Evolutionary conservation across 441 rosid species (phyloP), one percentile per base, ranked within the genome.

Genomic region (Mallotus repandus): DNA sequence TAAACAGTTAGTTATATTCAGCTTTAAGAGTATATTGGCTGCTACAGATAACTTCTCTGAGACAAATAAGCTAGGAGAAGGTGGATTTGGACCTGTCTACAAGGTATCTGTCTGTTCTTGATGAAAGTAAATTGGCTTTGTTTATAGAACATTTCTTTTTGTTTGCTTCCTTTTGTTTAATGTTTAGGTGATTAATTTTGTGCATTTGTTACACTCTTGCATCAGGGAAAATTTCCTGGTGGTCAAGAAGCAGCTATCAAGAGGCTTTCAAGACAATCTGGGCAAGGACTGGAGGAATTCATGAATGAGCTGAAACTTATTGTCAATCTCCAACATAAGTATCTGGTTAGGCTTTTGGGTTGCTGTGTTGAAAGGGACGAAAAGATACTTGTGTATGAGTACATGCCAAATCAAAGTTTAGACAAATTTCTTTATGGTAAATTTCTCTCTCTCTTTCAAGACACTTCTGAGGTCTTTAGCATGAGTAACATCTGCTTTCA

Each of bases 251-350:
- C 53, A 15, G 73, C 73, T 15, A 58, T 70, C 5, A 70, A 70
- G 18, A 70, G 65, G 21, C 73, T 70, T 70, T 70, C 73, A 49
- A 58, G 49, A 46, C 57, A 57, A 69, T 69, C 64, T 68, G 64
- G 72, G 25, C 72, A 69, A 57, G 72, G 72, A 45, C 19, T 7
- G 3, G 72, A 56, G 13, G 72, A 69, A 69, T 69, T 69, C 72
- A 43, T 57, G 64, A 70, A 70, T 46, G 73, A 70, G 25, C 25
- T 70, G 56, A 70, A 70, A 57, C 55, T 58, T 25, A 70, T 70
- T 43, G 73, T 65, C 43, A 70, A 45, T 29, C 73, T 70, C 45
- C 56, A 70, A 58, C 73, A 58, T 9, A 70, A 58, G 48, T 58
- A 57, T 58, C 65, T 70, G 2, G 56, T 70, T 5, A 57, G 65